Evolutionary conservation across 2,329 filamentous ascomycete species (phyloP).

Genomic region (Neodidymelliopsis sp.): DNA sequence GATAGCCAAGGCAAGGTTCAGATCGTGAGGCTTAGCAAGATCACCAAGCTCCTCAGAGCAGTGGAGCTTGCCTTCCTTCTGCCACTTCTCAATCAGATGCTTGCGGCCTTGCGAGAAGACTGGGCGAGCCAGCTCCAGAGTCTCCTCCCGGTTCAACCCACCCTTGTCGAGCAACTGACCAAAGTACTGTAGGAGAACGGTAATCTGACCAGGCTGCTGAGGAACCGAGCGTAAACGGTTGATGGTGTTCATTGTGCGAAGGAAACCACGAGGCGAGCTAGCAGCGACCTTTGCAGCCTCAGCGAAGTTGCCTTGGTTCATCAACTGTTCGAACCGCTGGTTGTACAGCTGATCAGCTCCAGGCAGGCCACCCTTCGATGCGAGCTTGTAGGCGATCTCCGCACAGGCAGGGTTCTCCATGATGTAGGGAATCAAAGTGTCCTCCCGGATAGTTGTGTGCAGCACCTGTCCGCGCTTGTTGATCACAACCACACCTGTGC

Average conservation of each 20-base stretch:
- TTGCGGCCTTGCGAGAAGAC: slow-evolving; percentile 94
- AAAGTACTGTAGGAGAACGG: slow-evolving; percentile 95
- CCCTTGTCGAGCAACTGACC: slow-evolving; percentile 97
- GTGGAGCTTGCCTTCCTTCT: slow-evolving; percentile 93
- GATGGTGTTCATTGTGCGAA: slow-evolving; percentile 93
- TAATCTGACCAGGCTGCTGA: slow-evolving; percentile 83
- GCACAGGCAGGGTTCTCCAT: slow-evolving; percentile 96
- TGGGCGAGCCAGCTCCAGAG: slow-evolving; percentile 88
- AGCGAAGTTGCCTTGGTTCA: slow-evolving; percentile 79
- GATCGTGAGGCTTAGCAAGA: slow-evolving; percentile 86
- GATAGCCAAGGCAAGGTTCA: slow-evolving; percentile 84
- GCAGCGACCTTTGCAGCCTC: slow-evolving; percentile 96
- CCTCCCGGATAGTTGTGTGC: slow-evolving; percentile 91
- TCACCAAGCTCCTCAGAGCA: slow-evolving; percentile 97
- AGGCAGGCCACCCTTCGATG: slow-evolving; percentile 89
- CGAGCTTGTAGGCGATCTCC: slow-evolving; percentile 93
- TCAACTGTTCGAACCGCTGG: slow-evolving; percentile 89
- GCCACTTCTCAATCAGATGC: slow-evolving; percentile 96
- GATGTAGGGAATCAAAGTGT: slow-evolving; percentile 89
- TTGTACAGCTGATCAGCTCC: slow-evolving; percentile 94
- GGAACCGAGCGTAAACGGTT: slow-evolving; percentile 92
- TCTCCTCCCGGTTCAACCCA: slow-evolving; percentile 89
- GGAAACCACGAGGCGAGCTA: slow-evolving; percentile 93
- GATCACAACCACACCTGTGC: slow-evolving; percentile 88
- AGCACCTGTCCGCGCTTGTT: slow-evolving; percentile 98